These are phyloP conservation scores for Eustoma russellianum DNA, from an alignment of 257 asterid species.

Conservation along the genomic window DNA sequence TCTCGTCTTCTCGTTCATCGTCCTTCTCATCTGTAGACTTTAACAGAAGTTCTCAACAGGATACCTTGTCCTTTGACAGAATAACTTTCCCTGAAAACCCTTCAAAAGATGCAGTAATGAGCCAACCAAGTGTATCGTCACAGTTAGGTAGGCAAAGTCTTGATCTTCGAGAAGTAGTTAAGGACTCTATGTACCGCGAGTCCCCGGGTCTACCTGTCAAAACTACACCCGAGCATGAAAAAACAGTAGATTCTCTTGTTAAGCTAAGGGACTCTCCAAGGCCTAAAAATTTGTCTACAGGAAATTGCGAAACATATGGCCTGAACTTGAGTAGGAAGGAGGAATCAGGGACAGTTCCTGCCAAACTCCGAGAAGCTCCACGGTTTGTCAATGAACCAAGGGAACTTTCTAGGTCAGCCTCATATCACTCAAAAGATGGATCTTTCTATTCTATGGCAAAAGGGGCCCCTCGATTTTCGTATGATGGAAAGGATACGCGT, in stretches of 20 bases:
- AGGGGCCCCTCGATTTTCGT: slow-evolving; percentile 80
- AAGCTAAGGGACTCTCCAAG: slow-evolving; percentile 39
- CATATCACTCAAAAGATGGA: slow-evolving; percentile 53
- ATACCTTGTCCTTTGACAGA: slow-evolving; percentile 44
- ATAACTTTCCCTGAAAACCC: slow-evolving; percentile 56
- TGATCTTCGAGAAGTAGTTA: slow-evolving; percentile 70
- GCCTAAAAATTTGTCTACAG: slow-evolving; percentile 20
- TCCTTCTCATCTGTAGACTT: slow-evolving; percentile 85
- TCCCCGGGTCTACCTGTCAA: slow-evolving; percentile 41
- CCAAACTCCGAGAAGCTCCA: slow-evolving; percentile 61
- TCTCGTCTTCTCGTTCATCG: slow-evolving; percentile 80
- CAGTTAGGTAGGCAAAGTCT: slow-evolving; percentile 36
- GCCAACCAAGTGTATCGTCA: slow-evolving; percentile 32
- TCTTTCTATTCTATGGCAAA: slow-evolving; percentile 30
- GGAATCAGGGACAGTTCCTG: slow-evolving; percentile 52
- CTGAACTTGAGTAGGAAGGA: slow-evolving; percentile 19
- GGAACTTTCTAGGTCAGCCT: slow-evolving; percentile 58
- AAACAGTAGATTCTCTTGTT: slow-evolving; percentile 20
- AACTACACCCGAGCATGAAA: slow-evolving; percentile 28
- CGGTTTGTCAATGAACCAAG: slow-evolving; percentile 44
- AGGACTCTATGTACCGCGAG: slow-evolving; percentile 79
- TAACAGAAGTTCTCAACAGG: slow-evolving; percentile 48
- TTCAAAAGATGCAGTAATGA: slow-evolving; percentile 46
- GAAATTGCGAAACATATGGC: slow-evolving; percentile 20
- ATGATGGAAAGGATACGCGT: slow-evolving; percentile 59